Conservation (phyloP, 2,329 filamentous ascomycete species). For the Pestalotiopsis sp. region DNA sequence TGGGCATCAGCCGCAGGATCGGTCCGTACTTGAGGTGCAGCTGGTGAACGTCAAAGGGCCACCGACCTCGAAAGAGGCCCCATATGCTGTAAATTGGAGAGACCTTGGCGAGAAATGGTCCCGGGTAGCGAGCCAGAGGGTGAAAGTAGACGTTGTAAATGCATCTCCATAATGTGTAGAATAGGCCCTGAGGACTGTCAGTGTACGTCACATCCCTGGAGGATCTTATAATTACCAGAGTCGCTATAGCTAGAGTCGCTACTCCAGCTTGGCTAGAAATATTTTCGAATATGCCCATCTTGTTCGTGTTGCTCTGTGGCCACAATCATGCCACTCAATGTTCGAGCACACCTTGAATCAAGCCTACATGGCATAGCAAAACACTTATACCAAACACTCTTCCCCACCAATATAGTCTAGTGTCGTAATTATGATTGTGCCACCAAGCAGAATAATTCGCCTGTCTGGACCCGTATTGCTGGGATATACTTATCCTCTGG, state of each 20-base stretch:
- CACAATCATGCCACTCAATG: not conserved
- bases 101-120: slow-evolving; percentile 29
- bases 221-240: not conserved
- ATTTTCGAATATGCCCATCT: not conserved
- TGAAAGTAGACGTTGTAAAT: slow-evolving; percentile 33
- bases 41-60: slow-evolving; percentile 26
- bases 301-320: not conserved
- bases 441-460: not conserved
- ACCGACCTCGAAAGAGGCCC: slow-evolving; percentile 23
- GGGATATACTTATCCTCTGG: not conserved
- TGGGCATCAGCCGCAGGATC: slow-evolving; percentile 43
- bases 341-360: not conserved
- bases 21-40: slow-evolving; percentile 41
- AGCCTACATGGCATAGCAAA: not conserved
- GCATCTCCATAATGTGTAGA: slow-evolving; percentile 8
- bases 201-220: not conserved
- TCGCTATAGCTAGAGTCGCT: not conserved
- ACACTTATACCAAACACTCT: not conserved
- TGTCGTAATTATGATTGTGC: not conserved
- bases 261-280: not conserved
- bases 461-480: not conserved
- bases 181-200: not conserved
- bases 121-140: slow-evolving; percentile 28
- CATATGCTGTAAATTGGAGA: slow-evolving; percentile 26
- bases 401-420: not conserved